phyloP scores from a whole-genome alignment of 2,329 filamentous ascomycete species.

The Dactylonectria macrodidyma region DNA sequence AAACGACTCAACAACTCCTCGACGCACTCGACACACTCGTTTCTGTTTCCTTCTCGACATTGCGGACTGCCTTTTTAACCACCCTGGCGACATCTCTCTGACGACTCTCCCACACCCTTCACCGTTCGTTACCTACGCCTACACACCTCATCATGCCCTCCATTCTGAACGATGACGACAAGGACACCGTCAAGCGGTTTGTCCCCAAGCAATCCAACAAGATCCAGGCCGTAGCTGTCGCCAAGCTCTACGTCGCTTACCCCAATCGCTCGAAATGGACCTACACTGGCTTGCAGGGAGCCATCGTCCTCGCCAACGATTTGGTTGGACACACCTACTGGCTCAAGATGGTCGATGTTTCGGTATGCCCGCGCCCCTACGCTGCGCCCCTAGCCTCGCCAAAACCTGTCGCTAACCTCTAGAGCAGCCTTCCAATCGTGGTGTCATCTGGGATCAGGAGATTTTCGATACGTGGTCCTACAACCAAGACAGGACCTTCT shows the following conservation, averaged over 20 bases:
- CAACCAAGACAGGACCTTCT: conserved; percentile 97
- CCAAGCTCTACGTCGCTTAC: conserved; percentile 92
- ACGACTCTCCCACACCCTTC: not conserved
- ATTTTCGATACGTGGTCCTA: conserved; percentile 96
- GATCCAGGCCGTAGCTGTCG: conserved; percentile 95
- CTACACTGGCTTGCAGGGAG: conserved; percentile 93
- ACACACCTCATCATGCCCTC: conserved; percentile 66
- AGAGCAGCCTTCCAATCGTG: conserved; percentile 78
- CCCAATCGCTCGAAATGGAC: conserved; percentile 91
- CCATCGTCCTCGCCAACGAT: conserved; percentile 92
- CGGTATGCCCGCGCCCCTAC: conserved; percentile 66
- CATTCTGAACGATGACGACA: conserved; percentile 91
- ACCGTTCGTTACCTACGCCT: conserved; percentile 11
- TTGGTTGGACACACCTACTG: conserved; percentile 96
- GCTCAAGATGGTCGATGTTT: conserved; percentile 97
- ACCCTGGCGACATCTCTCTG: conserved; percentile 7
- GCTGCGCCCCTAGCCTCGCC: conserved; percentile 15
- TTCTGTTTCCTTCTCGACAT: conserved; percentile 8
- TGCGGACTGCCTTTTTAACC: conserved; percentile 6
- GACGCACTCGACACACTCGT: conserved; percentile 5
- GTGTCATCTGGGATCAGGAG: conserved; percentile 97
- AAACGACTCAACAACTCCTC: too few relatives aligned
- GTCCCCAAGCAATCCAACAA: conserved; percentile 97
- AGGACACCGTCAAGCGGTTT: conserved; percentile 94
- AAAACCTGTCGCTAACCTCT: conserved; percentile 34